Percentiles rank a stretch among this genome's conserved stretches.
phyloP scores from a whole-genome alignment of 164 flowering plant genomes.

The Annona squamosa region DNA sequence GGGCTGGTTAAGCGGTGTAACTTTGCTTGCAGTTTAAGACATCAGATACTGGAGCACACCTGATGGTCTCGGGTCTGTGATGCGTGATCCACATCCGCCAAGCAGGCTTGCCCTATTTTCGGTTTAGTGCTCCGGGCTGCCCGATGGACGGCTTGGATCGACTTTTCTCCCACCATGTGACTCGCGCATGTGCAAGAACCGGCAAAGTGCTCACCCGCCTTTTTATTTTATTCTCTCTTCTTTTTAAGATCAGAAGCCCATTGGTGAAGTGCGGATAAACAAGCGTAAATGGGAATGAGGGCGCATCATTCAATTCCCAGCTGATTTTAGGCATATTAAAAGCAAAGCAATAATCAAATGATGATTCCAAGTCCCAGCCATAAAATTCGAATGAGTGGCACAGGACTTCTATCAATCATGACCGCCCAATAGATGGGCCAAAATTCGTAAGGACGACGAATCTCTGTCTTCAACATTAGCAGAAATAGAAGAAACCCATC shows the following conservation, averaged over 20 bases:
- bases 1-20: too few species aligned
- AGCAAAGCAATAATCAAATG: background rate
- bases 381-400: background rate
- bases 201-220: too few species aligned
- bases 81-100: too few species aligned
- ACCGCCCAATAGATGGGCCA: background rate
- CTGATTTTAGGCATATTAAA: background rate
- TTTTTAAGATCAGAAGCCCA: too few species aligned
- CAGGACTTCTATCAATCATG: background rate
- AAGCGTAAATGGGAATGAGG: background rate
- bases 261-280: background rate
- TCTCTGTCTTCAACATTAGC: background rate
- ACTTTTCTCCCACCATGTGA: background rate
- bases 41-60: too few species aligned
- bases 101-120: too few species aligned
- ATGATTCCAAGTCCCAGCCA: background rate
- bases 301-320: background rate
- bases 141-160: background rate
- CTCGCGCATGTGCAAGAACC: background rate
- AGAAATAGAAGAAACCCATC: background rate
- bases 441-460: too few species aligned
- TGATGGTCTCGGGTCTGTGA: too few species aligned
- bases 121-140: background rate
- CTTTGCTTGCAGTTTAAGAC: too few species aligned
- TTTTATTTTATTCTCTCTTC: too few species aligned